Evolutionary conservation across 1,139 yeast species (phyloP).

Genomic region (Scheffersomyces parashehatae): DNA sequence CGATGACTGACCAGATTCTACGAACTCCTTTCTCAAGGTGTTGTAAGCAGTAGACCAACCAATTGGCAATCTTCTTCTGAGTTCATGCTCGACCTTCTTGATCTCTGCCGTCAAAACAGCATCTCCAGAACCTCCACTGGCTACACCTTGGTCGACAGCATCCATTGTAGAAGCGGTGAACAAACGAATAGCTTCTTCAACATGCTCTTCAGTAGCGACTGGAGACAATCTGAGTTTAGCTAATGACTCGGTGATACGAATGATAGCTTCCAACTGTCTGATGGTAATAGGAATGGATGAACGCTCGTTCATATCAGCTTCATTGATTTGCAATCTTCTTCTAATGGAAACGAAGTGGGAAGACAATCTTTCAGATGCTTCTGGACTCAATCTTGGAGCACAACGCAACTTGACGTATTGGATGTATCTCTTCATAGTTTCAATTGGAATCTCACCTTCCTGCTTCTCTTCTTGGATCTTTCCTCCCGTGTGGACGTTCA

Average conservation of each 20-base stretch:
- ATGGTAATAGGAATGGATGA: slow-evolving; percentile 96
- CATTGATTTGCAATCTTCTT: slow-evolving; percentile 78
- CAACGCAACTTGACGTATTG: slow-evolving; percentile 87
- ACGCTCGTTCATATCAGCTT: slow-evolving; percentile 79
- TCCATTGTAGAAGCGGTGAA: slow-evolving; percentile 98
- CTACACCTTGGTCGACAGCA: slow-evolving; percentile 85
- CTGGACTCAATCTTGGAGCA: slow-evolving; percentile 89
- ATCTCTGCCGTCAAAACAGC: slow-evolving; percentile 68
- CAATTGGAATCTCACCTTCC: slow-evolving; percentile 88
- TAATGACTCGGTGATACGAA: slow-evolving; percentile 91
- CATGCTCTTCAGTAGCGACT: slow-evolving; percentile 85
- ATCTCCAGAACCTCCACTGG: slow-evolving; percentile 44
- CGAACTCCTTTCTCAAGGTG: slow-evolving; percentile 83
- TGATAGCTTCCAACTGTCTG: slow-evolving; percentile 96
- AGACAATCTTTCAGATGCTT: slow-evolving; percentile 89
- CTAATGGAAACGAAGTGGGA: slow-evolving; percentile 93
- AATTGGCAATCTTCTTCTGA: slow-evolving; percentile 87
- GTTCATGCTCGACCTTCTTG: slow-evolving; percentile 75
- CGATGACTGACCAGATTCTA: slow-evolving; percentile 64
- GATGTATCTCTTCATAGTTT: slow-evolving; percentile 87
- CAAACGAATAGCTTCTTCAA: slow-evolving; percentile 90
- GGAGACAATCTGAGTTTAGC: slow-evolving; percentile 87
- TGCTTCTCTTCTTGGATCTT: slow-evolving; percentile 51
- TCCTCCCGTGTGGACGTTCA: slow-evolving; percentile 89
- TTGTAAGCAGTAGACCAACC: slow-evolving; percentile 95